Percentiles rank a stretch among this genome's conserved stretches.
Evolutionary conservation across 108 stramenopile genomes (phyloP).

Genomic region (Asterionellopsis glacialis): DNA sequence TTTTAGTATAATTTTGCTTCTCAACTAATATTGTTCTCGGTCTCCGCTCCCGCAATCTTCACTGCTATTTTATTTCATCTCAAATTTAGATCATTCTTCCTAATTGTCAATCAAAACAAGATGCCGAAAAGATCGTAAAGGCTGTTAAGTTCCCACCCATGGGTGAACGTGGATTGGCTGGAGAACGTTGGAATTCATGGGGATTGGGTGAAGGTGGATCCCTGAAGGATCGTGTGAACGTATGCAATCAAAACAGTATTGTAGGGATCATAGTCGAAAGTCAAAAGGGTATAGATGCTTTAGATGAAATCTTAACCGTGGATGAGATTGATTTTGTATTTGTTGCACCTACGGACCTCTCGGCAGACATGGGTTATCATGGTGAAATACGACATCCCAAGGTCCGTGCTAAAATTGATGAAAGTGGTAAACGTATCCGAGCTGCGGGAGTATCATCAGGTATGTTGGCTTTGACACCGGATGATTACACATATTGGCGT

Average conservation of each 20-base stretch:
- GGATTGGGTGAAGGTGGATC: constrained; percentile 14
- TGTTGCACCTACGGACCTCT: constrained; percentile 33
- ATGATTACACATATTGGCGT: constrained; percentile 32
- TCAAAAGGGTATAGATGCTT: constrained; percentile 23
- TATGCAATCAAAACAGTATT: constrained; percentile 19
- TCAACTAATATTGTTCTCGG: no score
- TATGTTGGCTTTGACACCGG: constrained; percentile 18
- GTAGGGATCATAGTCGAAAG: constrained; percentile 30
- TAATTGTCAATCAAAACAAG: constrained; percentile 27
- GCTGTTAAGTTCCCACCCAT: constrained; percentile 38
- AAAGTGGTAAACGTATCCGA: constrained; percentile 17
- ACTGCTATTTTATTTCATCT: no score
- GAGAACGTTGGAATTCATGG: constrained; percentile 41
- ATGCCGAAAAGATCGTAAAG: constrained; percentile 29
- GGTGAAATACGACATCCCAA: constrained; percentile 40
- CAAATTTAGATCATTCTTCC: constrained; percentile 23
- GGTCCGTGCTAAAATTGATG: constrained; percentile 22
- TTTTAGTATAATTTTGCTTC: no score
- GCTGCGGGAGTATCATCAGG: constrained; percentile 17
- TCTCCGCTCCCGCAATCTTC: no score
- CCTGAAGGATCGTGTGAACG: no score
- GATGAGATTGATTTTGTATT: constrained; percentile 33
- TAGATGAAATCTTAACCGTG: constrained; percentile 30
- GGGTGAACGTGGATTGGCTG: constrained; percentile 27
- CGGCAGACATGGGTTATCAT: constrained; percentile 26